Conservation (phyloP, 352 stramenopile species). For the Blastocystis sp. region DNA sequence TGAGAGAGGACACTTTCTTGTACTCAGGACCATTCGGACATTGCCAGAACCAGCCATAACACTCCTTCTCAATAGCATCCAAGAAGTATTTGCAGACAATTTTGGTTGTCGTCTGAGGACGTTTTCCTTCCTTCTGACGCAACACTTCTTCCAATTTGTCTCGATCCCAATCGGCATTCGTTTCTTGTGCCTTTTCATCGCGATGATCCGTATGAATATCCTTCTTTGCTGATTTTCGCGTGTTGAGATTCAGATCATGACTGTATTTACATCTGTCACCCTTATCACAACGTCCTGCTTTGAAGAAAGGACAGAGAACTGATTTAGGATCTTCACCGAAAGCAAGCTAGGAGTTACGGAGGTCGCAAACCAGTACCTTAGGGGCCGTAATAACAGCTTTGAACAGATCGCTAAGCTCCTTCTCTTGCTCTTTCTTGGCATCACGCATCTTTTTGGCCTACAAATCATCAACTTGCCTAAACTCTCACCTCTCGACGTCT, state of each 20-base stretch:
- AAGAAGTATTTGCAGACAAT: constrained; percentile 78
- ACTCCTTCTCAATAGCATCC: constrained; percentile 79
- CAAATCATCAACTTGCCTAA: constrained; percentile 63
- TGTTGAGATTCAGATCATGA: constrained; percentile 77
- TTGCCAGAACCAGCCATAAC: constrained; percentile 82
- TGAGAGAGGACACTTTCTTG: constrained; percentile 71
- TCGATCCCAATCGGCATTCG: constrained; percentile 72
- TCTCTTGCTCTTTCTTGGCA: constrained; percentile 68
- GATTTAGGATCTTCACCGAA: constrained; percentile 79
- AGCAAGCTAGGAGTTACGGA: constrained; percentile 69
- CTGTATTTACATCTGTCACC: constrained; percentile 79
- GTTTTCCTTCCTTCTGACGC: constrained; percentile 60
- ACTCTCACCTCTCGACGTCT: constrained; percentile 69
- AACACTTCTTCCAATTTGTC: constrained; percentile 73
- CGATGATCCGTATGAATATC: constrained; percentile 78
- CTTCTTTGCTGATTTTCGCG: constrained; percentile 76
- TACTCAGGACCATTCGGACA: constrained; percentile 75
- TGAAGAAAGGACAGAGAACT: constrained; percentile 79
- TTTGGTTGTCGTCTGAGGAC: constrained; percentile 50
- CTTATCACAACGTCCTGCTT: constrained; percentile 78
- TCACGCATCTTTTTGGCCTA: constrained; percentile 71
- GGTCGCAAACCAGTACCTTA: not conserved
- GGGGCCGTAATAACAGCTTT: constrained; percentile 66
- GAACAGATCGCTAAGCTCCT: constrained; percentile 76
- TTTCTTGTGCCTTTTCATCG: constrained; percentile 71